Evolutionary conservation across 164 flowering plant genomes (phyloP).

Genomic region (Paratinospora sagittata): DNA sequence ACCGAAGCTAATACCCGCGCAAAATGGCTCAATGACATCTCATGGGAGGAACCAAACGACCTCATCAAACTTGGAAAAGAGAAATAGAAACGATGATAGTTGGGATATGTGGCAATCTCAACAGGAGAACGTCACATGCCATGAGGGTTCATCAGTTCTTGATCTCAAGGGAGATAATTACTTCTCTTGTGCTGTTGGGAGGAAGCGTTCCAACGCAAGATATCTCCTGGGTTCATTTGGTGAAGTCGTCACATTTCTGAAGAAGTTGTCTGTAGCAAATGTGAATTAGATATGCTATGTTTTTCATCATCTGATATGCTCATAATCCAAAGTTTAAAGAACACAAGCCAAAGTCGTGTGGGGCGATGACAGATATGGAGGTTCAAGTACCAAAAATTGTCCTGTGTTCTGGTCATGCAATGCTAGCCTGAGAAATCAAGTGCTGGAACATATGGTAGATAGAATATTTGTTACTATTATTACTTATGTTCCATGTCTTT

Average conservation of each 20-base stretch:
- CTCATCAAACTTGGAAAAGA: conserved; percentile 33
- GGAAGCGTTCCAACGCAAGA: conserved; percentile 62
- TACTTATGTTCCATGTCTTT: too few species aligned
- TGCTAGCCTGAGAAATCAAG: too few species aligned
- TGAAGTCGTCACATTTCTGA: conserved; percentile 59
- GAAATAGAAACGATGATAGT: conserved; percentile 22
- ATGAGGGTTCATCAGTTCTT: conserved; percentile 71
- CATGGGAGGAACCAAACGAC: conserved; percentile 34
- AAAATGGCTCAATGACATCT: conserved; percentile 46
- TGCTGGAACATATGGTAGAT: too few species aligned
- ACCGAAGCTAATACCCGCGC: conserved; percentile 34
- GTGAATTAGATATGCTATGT: neutral
- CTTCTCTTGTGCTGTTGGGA: conserved; percentile 82
- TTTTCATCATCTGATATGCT: neutral
- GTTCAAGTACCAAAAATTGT: too few species aligned
- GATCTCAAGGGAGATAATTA: conserved; percentile 80
- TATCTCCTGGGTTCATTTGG: conserved; percentile 58
- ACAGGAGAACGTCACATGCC: conserved; percentile 30
- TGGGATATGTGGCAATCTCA: conserved; percentile 24
- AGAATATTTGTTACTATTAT: too few species aligned
- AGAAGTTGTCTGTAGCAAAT: conserved; percentile 31
- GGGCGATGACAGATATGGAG: too few species aligned
- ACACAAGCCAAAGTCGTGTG: neutral
- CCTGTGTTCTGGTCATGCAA: too few species aligned
- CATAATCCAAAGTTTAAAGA: neutral